These are phyloP conservation scores for Gaeumannomyces sp. DNA, from an alignment of 2,329 filamentous ascomycete species.

Conservation along the genomic window DNA sequence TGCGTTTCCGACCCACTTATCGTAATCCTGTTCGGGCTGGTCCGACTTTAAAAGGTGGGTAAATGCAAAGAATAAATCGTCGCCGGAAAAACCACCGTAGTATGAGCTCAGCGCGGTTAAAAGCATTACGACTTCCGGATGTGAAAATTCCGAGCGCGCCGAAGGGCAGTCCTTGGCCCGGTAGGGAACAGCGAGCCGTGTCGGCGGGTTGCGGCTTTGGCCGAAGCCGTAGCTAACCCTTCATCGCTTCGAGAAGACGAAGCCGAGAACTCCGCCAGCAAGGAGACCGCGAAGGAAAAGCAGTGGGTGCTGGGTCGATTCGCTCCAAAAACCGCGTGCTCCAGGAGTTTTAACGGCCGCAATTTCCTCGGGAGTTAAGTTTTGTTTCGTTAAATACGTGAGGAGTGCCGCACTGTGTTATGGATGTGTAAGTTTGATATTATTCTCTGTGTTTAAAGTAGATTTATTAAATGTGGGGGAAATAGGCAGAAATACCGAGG, in stretches of 20 bases:
- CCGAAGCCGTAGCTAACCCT: constrained; percentile 57
- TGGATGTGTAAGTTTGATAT: too few relatives aligned
- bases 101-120: constrained; percentile 53
- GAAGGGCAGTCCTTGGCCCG: constrained; percentile 53
- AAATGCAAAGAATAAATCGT: constrained; percentile 43
- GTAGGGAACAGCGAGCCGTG: constrained; percentile 51
- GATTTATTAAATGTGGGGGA: too few relatives aligned
- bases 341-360: constrained; percentile 27
- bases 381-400: too few relatives aligned
- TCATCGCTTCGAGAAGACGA: constrained; percentile 54
- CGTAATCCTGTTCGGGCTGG: constrained; percentile 45
- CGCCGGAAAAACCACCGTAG: constrained; percentile 45
- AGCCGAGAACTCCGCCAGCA: constrained; percentile 46
- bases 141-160: constrained; percentile 53
- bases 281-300: constrained; percentile 48
- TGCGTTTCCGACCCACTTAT: constrained; percentile 35
- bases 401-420: too few relatives aligned
- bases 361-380: constrained; percentile 23
- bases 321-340: constrained; percentile 29
- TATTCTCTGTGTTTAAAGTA: too few relatives aligned
- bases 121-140: constrained; percentile 51
- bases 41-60: constrained; percentile 42
- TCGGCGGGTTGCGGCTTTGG: constrained; percentile 33
- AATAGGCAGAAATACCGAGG: too few relatives aligned
- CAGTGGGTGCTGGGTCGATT: constrained; percentile 31